Percentiles rank a stretch among this genome's conserved stretches.
Conservation (phyloP, 371 early-diverging fungal species). For the Mucor irregularis region DNA sequence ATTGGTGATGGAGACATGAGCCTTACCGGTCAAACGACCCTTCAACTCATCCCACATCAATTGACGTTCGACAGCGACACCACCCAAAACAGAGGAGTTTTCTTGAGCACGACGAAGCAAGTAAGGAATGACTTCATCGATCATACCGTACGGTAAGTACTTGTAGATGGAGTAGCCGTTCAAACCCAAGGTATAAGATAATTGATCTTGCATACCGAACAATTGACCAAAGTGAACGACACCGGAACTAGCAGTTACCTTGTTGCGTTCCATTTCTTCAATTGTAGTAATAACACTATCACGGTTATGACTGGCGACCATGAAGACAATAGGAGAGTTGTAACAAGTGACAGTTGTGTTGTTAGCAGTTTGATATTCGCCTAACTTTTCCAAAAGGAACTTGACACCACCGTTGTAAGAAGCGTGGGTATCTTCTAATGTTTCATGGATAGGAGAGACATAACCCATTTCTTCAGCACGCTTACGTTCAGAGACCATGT, state of each 20-base stretch:
- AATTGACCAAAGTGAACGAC: constrained; percentile 93
- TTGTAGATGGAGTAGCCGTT: constrained; percentile 84
- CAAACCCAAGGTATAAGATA: constrained; percentile 75
- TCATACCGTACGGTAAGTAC: constrained; percentile 89
- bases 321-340: constrained; percentile 65
- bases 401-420: constrained; percentile 82
- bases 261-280: constrained; percentile 64
- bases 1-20: constrained; percentile 20
- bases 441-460: constrained; percentile 82
- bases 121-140: constrained; percentile 90
- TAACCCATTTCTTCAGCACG: constrained; percentile 70
- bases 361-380: constrained; percentile 28
- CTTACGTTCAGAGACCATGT: constrained; percentile 89
- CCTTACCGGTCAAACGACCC: constrained; percentile 33
- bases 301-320: constrained; percentile 93
- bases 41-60: constrained; percentile 58
- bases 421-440: constrained; percentile 80
- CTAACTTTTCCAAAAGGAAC: constrained; percentile 65
- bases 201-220: constrained; percentile 87
- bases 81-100: constrained; percentile 77
- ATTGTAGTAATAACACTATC: constrained; percentile 72
- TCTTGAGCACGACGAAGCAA: constrained; percentile 95
- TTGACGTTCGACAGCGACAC: constrained; percentile 46
- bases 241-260: constrained; percentile 56
- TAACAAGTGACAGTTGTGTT: constrained; percentile 30